Base-by-base conservation (phyloP, 352 stramenopile species). In the Nannochloropsis limnetica region DNA sequence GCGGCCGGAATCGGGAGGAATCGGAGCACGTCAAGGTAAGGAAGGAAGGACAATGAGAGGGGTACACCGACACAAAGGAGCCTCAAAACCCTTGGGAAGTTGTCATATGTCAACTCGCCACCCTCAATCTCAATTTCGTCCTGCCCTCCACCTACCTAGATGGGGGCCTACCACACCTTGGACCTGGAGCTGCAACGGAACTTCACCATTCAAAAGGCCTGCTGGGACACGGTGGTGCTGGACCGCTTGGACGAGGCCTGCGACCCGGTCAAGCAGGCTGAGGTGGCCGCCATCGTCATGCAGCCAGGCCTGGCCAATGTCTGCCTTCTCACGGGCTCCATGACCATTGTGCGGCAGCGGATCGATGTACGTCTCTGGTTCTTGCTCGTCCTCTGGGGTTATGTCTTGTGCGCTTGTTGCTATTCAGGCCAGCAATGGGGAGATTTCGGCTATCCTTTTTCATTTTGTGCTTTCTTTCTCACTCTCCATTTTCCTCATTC, bases 221-320 rank as follows among this genome's bases (percentile, higher is more conserved):
- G 91, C 85, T 99, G 96, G 96, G 96, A 99, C 91, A 89, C 96
- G 83, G 95, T 99, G 86, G 96, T 93, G 81, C 87, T 99, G 43
- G 95, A 98, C 88, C 89, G 95, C 61, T 95, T 99, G 31, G 92
- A 98, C 15, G 95, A 93, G 84, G 94, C 95, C 25, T 96, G 90
- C 81, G 92, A 98, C 88, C 95, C 97, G 29, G 89, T 94, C 37
- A 83, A 85, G 68, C 89, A 94, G 82, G 95, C 96, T 3, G 95
- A 99, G 84, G 88, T 99, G 22, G 96, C 95, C 15, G 95, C 93
- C 61, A 91, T 99, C 54, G 95, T 98, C 1, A 97, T 99, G 94
- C 91, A 97, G 86, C 89, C 90, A 1, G 96, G 95, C 3, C 87
- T 98, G 15, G 95, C 95, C 27, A 94, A 98, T 86, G 85, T 99